phyloP scores from a whole-genome alignment of 441 rosid genomes.

The Erodium trifolium region DNA sequence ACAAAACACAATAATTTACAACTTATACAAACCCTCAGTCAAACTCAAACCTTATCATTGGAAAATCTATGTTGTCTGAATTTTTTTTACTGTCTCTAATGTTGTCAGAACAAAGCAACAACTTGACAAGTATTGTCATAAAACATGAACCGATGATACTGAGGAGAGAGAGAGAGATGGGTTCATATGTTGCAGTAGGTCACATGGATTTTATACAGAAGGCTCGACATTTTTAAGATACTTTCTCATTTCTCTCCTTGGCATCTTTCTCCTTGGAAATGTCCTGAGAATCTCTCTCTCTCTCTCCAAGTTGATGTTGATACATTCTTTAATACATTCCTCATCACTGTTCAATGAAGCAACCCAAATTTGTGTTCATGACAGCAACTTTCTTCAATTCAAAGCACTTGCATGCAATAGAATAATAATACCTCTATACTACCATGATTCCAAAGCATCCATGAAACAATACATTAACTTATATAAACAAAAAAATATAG shows the following conservation, averaged over 20 bases:
- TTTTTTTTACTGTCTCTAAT: too few species aligned
- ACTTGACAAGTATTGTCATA: too few species aligned
- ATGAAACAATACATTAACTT: not conserved
- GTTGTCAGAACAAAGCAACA: too few species aligned
- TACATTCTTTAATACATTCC: not conserved
- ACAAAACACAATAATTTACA: too few species aligned
- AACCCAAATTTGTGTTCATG: conserved; percentile 12
- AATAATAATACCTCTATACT: conserved; percentile 9
- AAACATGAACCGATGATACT: not conserved
- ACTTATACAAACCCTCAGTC: too few species aligned
- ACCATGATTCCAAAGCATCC: conserved; percentile 28
- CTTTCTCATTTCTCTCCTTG: conserved; percentile 34
- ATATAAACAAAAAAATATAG: not conserved
- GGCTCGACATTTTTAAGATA: conserved; percentile 27
- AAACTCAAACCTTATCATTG: too few species aligned
- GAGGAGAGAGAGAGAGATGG: conserved; percentile 14
- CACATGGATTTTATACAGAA: conserved; percentile 40
- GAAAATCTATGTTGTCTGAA: too few species aligned
- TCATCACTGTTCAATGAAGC: conserved; percentile 7
- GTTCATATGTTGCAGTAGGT: conserved; percentile 15
- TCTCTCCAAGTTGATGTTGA: conserved; percentile 9
- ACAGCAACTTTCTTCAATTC: conserved; percentile 20
- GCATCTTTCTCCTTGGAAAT: conserved; percentile 25
- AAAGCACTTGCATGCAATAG: conserved; percentile 21
- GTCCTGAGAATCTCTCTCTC: not conserved